These are phyloP conservation scores for Globisporangium cystogenes DNA, from an alignment of 352 stramenopile genomes.

Conservation along the genomic window DNA sequence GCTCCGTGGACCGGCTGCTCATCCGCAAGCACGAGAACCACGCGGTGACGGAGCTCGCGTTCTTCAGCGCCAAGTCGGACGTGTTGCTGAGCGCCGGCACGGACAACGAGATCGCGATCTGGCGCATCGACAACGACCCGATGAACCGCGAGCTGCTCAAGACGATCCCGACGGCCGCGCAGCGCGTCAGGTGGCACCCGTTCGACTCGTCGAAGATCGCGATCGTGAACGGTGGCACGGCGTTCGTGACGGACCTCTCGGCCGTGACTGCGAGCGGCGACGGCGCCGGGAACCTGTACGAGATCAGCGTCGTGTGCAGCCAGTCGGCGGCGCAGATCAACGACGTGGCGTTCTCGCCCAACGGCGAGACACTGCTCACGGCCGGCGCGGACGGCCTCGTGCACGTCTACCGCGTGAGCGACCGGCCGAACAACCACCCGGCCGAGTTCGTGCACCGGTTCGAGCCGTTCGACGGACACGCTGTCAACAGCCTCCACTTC, in stretches of 20 bases:
- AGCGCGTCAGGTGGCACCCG: constrained; percentile 80
- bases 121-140: constrained; percentile 57
- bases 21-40: constrained; percentile 75
- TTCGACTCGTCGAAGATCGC: constrained; percentile 69
- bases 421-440: constrained; percentile 33
- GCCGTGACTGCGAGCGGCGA: constrained; percentile 30
- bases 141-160: constrained; percentile 70
- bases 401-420: constrained; percentile 68
- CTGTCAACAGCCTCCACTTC: constrained; percentile 70
- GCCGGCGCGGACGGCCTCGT: constrained; percentile 73
- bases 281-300: constrained; percentile 51
- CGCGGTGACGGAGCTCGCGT: constrained; percentile 63
- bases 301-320: constrained; percentile 62
- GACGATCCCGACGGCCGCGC: constrained; percentile 41
- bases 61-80: constrained; percentile 70
- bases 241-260: constrained; percentile 59
- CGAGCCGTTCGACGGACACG: constrained; percentile 64
- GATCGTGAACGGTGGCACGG: constrained; percentile 55
- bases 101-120: constrained; percentile 72
- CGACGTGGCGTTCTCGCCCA: constrained; percentile 68
- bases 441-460: constrained; percentile 75
- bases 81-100: constrained; percentile 60
- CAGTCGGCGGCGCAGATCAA: constrained; percentile 71
- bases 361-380: constrained; percentile 52
- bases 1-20: constrained; percentile 63